Evolutionary conservation across 129 eudicot species (phyloP).

Genomic region (Tagetes patula): DNA sequence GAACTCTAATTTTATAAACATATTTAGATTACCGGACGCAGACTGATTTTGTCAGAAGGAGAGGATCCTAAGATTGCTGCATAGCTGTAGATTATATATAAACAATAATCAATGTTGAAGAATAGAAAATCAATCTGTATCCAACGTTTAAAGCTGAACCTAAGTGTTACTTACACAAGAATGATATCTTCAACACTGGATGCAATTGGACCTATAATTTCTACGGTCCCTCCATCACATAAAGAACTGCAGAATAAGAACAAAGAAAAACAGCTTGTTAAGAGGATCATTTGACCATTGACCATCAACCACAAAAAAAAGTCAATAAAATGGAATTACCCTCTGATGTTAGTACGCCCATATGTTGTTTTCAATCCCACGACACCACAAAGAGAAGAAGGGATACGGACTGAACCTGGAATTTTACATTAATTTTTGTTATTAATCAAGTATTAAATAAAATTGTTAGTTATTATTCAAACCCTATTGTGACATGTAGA

Average conservation of each 20-base stretch:
- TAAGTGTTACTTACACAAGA: conserved; percentile 61
- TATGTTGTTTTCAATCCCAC: conserved; percentile 94
- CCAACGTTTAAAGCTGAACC: background rate
- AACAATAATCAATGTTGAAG: background rate
- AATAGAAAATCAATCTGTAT: background rate
- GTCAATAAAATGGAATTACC: conserved; percentile 41
- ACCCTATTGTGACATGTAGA: conserved; percentile 18
- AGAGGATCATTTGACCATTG: conserved; percentile 2
- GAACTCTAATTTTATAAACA: background rate
- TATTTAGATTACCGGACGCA: conserved; percentile 65
- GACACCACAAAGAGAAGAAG: conserved; percentile 95
- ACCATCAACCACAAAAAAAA: background rate
- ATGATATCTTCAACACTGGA: conserved; percentile 90
- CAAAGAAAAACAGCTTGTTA: conserved; percentile 1
- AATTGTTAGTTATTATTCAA: conserved; percentile 2
- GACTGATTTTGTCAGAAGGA: conserved; percentile 56
- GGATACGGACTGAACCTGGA: conserved; percentile 92
- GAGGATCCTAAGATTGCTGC: conserved; percentile 96
- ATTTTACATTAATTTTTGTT: conserved; percentile 23
- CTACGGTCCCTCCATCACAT: conserved; percentile 90
- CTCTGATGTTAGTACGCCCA: conserved; percentile 73
- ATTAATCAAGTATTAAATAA: background rate
- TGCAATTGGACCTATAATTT: conserved; percentile 85
- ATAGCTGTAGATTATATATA: conserved; percentile 58
- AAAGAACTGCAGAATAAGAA: conserved; percentile 53